phyloP scores from a whole-genome alignment of 768 basidiomycete species.

The Tephrocybe sp. region DNA sequence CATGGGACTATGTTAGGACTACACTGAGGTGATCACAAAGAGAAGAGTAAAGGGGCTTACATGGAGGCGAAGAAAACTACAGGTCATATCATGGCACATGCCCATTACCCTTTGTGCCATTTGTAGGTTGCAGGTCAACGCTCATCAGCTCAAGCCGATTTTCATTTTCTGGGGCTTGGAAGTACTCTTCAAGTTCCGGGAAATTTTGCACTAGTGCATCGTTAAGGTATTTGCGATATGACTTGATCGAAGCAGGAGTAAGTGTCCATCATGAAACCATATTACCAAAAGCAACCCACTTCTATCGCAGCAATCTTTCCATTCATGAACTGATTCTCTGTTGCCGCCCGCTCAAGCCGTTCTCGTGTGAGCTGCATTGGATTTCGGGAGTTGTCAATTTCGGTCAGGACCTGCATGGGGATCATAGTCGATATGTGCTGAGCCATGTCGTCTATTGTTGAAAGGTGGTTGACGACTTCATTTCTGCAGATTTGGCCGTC shows the following conservation, averaged over 20 bases:
- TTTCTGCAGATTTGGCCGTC: slow-evolving; percentile 44
- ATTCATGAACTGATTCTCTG: slow-evolving; percentile 92
- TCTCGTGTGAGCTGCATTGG: slow-evolving; percentile 83
- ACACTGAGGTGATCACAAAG: background rate
- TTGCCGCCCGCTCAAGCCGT: slow-evolving; percentile 77
- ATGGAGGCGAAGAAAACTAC: background rate
- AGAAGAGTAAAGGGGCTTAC: background rate
- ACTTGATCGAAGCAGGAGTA: no score
- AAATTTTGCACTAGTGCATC: slow-evolving; percentile 74
- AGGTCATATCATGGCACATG: background rate
- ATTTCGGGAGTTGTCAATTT: slow-evolving; percentile 79
- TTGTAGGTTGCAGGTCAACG: slow-evolving; percentile 1
- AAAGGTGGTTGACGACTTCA: slow-evolving; percentile 69
- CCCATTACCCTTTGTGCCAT: slow-evolving; percentile 2
- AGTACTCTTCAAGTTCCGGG: slow-evolving; percentile 55
- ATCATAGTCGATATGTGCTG: slow-evolving; percentile 62
- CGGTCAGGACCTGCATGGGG: slow-evolving; percentile 72
- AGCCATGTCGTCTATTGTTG: slow-evolving; percentile 67
- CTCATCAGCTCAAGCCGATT: slow-evolving; percentile 5
- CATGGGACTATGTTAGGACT: slow-evolving; percentile 1
- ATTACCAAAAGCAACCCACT: slow-evolving; percentile 36
- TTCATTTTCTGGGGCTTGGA: slow-evolving; percentile 19
- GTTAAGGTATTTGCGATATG: slow-evolving; percentile 66
- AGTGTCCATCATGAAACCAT: background rate
- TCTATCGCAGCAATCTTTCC: slow-evolving; percentile 81